These are phyloP conservation scores for Tubosaeta sp. DNA, from an alignment of 768 basidiomycete genomes.

Conservation along the genomic window DNA sequence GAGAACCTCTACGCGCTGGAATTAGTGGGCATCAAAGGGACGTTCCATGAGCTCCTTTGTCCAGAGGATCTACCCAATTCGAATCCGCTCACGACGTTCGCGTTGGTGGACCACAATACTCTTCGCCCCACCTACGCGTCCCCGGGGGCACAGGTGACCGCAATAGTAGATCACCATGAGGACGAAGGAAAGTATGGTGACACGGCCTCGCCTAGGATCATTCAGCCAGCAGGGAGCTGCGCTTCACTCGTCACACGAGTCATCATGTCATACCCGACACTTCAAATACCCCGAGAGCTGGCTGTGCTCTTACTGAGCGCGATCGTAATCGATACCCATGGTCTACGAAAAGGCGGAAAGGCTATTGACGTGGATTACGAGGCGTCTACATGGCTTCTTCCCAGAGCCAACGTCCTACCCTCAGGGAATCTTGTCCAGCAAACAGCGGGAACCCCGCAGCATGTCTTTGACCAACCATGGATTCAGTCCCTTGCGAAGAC, in stretches of 20 bases:
- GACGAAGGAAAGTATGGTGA: conserved; percentile 71
- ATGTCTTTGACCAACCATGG: conserved; percentile 36
- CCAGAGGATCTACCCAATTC: conserved; percentile 57
- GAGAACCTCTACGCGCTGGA: conserved; percentile 82
- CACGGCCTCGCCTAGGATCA: conserved; percentile 60
- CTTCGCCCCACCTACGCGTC: conserved; percentile 44
- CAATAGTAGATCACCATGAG: conserved; percentile 87
- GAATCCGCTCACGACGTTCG: conserved; percentile 50
- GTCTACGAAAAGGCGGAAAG: conserved; percentile 75
- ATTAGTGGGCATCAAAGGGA: conserved; percentile 49
- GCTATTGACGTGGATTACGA: conserved; percentile 60
- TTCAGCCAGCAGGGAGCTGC: conserved; percentile 75
- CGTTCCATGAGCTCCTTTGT: conserved; percentile 57
- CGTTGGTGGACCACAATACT: conserved; percentile 89
- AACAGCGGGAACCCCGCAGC: conserved; percentile 11
- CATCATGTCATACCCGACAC: conserved; percentile 21
- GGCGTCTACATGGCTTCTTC: conserved; percentile 61
- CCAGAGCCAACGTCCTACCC: conserved; percentile 45
- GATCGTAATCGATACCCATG: conserved; percentile 84
- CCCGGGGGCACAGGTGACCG: conserved; percentile 51
- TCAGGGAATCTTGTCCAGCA: conserved; percentile 3
- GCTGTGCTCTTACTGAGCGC: conserved; percentile 77
- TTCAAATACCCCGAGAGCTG: conserved; percentile 49
- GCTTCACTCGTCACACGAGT: conserved; percentile 55
- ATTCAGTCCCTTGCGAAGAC: conserved; percentile 51